A percentile compares a stretch with the other conserved stretches of the same genome.
Evolutionary conservation across 2,329 filamentous ascomycete species (phyloP).

Genomic region (Penicillium sp.): DNA sequence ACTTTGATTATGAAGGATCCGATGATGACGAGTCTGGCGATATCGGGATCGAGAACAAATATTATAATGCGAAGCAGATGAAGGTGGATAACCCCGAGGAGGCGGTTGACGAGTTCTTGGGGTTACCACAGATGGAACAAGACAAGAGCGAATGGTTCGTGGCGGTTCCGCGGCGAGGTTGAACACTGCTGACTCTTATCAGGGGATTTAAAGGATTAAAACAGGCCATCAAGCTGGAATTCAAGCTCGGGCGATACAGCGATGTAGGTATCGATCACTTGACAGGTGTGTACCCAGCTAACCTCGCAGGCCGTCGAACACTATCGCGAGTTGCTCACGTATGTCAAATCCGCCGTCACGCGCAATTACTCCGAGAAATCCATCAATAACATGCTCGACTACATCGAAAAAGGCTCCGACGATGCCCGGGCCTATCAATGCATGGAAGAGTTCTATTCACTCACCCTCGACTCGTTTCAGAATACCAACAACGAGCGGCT

Average conservation of each 20-base stretch:
- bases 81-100: conserved; percentile 83
- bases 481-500: conserved; percentile 95
- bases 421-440: conserved; percentile 69
- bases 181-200: neutral
- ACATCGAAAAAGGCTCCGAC: conserved; percentile 87
- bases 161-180: neutral
- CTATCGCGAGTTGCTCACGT: conserved; percentile 91
- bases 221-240: conserved; percentile 96
- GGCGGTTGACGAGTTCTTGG: conserved; percentile 89
- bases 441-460: conserved; percentile 93
- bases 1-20: conserved; percentile 96
- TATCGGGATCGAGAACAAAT: conserved; percentile 97
- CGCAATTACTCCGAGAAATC: conserved; percentile 99
- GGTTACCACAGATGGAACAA: conserved; percentile 75
- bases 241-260: conserved; percentile 83
- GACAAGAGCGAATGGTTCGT: conserved; percentile 89
- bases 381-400: conserved; percentile 99
- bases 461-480: conserved; percentile 92
- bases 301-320: conserved; percentile 74
- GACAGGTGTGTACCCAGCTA: neutral
- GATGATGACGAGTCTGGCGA: conserved; percentile 85
- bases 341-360: conserved; percentile 94
- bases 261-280: conserved; percentile 49
- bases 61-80: conserved; percentile 98
- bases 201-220: conserved; percentile 95